Conservation (phyloP, 2,329 filamentous ascomycete species). For the Epichloe hybrida region DNA sequence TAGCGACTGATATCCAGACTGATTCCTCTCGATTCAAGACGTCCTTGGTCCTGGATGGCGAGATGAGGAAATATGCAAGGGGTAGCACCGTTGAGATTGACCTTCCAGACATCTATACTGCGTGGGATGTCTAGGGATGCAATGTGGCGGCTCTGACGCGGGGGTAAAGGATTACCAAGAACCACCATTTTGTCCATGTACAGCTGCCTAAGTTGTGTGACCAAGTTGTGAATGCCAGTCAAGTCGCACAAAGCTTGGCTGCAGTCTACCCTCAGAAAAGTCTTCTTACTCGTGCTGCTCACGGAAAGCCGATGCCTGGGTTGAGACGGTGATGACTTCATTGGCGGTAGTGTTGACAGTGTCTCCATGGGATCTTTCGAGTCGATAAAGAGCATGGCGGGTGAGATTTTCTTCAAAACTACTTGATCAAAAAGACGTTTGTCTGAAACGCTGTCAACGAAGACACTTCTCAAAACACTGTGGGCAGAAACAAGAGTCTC, state of each 20-base stretch:
- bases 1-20: slow-evolving; percentile 27
- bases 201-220: slow-evolving; percentile 31
- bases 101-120: slow-evolving; percentile 33
- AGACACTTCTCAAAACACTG: slow-evolving; percentile 34
- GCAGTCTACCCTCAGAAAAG: slow-evolving; percentile 35
- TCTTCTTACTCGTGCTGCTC: slow-evolving; percentile 29
- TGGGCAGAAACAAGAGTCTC: slow-evolving; percentile 32
- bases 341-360: slow-evolving; percentile 26
- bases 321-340: slow-evolving; percentile 22
- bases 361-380: slow-evolving; percentile 24
- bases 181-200: slow-evolving; percentile 26
- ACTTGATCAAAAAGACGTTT: slow-evolving; percentile 37
- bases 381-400: slow-evolving; percentile 41
- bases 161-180: slow-evolving; percentile 11
- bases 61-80: slow-evolving; percentile 35
- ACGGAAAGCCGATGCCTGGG: slow-evolving; percentile 38
- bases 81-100: slow-evolving; percentile 22
- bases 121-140: slow-evolving; percentile 15
- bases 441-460: slow-evolving; percentile 35
- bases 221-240: slow-evolving; percentile 30
- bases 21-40: slow-evolving; percentile 23
- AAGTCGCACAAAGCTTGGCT: slow-evolving; percentile 38
- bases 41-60: slow-evolving; percentile 11
- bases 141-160: slow-evolving; percentile 15
- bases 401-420: slow-evolving; percentile 31